phyloP scores from a whole-genome alignment of 176 grass and related monocot genomes.

The Hyparrhenia diplandra region DNA sequence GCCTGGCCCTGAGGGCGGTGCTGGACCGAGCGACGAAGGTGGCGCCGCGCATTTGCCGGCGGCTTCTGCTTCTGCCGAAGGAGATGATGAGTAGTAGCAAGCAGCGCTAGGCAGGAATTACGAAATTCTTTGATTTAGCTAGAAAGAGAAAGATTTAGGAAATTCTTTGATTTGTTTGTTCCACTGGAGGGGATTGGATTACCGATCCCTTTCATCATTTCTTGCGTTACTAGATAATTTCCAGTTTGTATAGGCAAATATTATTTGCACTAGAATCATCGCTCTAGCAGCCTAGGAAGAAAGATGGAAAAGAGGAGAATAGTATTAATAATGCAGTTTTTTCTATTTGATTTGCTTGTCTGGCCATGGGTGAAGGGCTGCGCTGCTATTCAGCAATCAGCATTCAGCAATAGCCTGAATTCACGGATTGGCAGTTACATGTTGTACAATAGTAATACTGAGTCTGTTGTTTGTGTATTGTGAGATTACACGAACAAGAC shows the following conservation, averaged over 20 bases:
- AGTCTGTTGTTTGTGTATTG: no score
- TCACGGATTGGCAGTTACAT: no score
- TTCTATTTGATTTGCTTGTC: neutral
- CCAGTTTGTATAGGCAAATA: constrained; percentile 19
- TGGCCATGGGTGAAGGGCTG: neutral
- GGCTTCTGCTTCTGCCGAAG: no score
- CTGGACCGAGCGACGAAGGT: constrained; percentile 24
- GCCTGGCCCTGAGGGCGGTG: constrained; percentile 35
- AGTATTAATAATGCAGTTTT: neutral
- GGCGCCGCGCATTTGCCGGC: neutral
- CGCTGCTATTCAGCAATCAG: no score
- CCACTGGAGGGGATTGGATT: no score
- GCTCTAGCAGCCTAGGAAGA: neutral
- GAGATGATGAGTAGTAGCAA: no score
- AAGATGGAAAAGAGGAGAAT: neutral
- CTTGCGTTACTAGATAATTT: neutral
- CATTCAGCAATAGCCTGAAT: no score
- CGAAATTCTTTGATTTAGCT: neutral
- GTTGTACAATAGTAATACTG: no score
- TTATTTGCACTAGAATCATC: constrained; percentile 3
- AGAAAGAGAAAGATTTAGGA: neutral
- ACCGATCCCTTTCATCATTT: neutral
- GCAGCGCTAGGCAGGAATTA: neutral
- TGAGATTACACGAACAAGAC: no score
- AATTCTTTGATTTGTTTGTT: no score